Base-by-base conservation (phyloP, 1,139 yeast genomes). In the Kluyveromyces sp. region DNA sequence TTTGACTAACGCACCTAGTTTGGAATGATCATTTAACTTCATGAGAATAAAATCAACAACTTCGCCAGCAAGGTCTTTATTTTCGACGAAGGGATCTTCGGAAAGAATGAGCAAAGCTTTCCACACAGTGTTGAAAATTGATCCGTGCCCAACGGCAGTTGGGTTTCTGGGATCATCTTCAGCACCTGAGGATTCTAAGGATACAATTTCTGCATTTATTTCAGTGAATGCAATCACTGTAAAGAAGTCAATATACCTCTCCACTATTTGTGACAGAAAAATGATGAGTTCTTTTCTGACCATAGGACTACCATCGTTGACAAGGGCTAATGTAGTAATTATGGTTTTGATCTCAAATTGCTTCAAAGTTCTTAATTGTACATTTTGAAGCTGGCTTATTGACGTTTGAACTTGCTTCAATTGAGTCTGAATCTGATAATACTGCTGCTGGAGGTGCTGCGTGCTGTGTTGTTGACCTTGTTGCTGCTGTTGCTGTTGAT, bases 1-100 rank as follows among this genome's bases (percentile, higher is more conserved):
- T 36, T 63, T 64, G 12, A 80, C 86, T 19, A 79, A 65, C 3
- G 74, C 78, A 2, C 81, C 78, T 33, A 92, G 65, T 40, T 83
- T 84, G 12, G 78, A 65, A 56, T 85, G 78, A 42, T 77, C 78
- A 51, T 78, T 77, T 43, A 92, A 67, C 46, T 77, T 75, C 35
- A 77, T 64, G 67, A 87, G 70, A 18, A 89, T 80, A 47, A 73
- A 78, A 61, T 89, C 96, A 25, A 89, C 82, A 30, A 87, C 75
- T 19, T 74, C 78, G 46, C 80, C 83, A 0, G 96, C 94, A 49
- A 78, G 70, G 44, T 77, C 76, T 46, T 78, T 80, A 8, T 89
- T 89, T 62, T 88, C 96, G 36, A 76, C 69, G 61, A 83, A 94
- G 0, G 98, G 96, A 63, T 92, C 99, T 53, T 84, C 94, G 1